A percentile compares a stretch with the other conserved stretches of the same genome.
These are phyloP conservation scores for Trypanosomatidae sp. DNA, from an alignment of 208 protist species.

Conservation along the genomic window DNA sequence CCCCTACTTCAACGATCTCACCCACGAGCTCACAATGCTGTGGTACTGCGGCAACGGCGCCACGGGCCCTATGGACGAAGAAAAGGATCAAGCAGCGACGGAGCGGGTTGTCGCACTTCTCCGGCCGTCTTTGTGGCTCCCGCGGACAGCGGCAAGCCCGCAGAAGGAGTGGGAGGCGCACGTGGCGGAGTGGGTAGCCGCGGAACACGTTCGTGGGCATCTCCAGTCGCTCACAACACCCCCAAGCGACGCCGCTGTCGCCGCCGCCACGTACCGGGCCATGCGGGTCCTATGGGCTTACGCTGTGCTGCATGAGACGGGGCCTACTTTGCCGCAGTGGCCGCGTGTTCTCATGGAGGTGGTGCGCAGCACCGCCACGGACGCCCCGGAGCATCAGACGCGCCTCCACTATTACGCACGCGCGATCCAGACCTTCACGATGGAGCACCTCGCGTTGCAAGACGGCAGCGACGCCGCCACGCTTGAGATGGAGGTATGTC, in stretches of 20 bases:
- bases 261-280: conserved; percentile 9
- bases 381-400: conserved; percentile 11
- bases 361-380: conserved; percentile 13
- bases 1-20: conserved; percentile 7
- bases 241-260: neutral
- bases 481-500: conserved; percentile 9
- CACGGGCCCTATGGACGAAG: neutral
- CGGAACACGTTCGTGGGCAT: neutral
- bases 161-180: conserved; percentile 14
- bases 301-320: conserved; percentile 11
- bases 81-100: neutral
- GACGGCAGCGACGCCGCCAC: neutral
- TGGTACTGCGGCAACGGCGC: conserved; percentile 2
- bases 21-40: conserved; percentile 8
- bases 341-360: conserved; percentile 15
- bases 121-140: neutral
- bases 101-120: neutral
- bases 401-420: conserved; percentile 16
- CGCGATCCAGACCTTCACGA: conserved; percentile 16
- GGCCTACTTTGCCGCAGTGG: conserved; percentile 7
- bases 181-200: conserved; percentile 22
- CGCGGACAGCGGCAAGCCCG: neutral
- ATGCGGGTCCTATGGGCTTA: conserved; percentile 19
- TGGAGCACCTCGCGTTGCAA: conserved; percentile 1
- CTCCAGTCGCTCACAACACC: neutral